A percentile compares a stretch with the other conserved stretches of the same genome.
Evolutionary conservation across 768 basidiomycete genomes (phyloP).

Genomic region (Lactarius quietus): DNA sequence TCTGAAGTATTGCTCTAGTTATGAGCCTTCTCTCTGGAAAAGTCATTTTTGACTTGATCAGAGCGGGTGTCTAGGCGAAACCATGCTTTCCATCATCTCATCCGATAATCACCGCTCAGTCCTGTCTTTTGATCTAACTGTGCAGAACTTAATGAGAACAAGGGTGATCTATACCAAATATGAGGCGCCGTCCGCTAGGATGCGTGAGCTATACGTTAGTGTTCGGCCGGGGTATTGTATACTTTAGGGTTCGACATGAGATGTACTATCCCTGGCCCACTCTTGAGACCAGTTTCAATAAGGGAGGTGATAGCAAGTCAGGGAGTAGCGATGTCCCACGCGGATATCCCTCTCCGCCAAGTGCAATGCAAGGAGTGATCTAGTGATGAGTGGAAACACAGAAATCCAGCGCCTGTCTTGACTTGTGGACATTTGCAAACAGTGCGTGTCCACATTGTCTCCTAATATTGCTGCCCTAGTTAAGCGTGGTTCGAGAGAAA

Average conservation of each 20-base stretch:
- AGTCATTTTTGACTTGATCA: conserved; percentile 11
- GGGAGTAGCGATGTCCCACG: too few species aligned
- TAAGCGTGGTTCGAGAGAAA: too few species aligned
- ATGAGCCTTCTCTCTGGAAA: conserved; percentile 4
- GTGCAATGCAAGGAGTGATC: too few species aligned
- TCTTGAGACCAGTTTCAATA: too few species aligned
- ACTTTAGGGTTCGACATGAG: not conserved
- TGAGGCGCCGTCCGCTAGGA: not conserved
- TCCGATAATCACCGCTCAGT: not conserved
- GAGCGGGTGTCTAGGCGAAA: conserved; percentile 10
- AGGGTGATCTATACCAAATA: not conserved
- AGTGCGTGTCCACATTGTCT: too few species aligned
- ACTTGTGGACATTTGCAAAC: too few species aligned
- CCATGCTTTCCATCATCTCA: not conserved
- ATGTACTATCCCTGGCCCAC: not conserved
- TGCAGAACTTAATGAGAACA: not conserved
- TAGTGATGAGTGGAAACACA: too few species aligned
- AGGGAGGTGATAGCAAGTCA: too few species aligned
- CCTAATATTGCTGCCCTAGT: too few species aligned
- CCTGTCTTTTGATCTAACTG: not conserved
- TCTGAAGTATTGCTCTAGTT: conserved; percentile 11
- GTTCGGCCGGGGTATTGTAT: not conserved
- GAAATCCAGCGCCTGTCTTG: too few species aligned
- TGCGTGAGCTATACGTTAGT: not conserved
- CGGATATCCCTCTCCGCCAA: too few species aligned